phyloP scores from a whole-genome alignment of 768 basidiomycete genomes.

The Leccinum incarnatum region DNA sequence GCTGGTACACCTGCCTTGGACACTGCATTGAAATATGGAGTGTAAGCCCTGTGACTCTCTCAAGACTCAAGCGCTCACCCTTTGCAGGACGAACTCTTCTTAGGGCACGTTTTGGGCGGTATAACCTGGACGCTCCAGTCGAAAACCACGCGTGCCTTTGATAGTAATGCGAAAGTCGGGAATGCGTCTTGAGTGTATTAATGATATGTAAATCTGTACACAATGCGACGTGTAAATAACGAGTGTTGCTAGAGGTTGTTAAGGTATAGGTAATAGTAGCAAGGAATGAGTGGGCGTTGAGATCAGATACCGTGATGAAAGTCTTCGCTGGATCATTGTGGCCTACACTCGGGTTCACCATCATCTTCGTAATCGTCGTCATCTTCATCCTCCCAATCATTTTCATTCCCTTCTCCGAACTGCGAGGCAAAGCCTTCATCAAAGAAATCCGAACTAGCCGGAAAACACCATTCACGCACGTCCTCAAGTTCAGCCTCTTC shows the following conservation, averaged over 20 bases:
- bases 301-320: slow-evolving; percentile 9
- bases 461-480: slow-evolving; percentile 79
- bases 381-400: slow-evolving; percentile 70
- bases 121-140: slow-evolving; percentile 71
- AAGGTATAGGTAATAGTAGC: slow-evolving; percentile 16
- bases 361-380: slow-evolving; percentile 52
- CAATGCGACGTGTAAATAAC: slow-evolving; percentile 30
- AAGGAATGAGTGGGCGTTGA: slow-evolving; percentile 11
- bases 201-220: slow-evolving; percentile 24
- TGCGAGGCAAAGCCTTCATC: slow-evolving; percentile 65
- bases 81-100: slow-evolving; percentile 60
- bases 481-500: slow-evolving; percentile 79
- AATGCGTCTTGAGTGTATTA: slow-evolving; percentile 32
- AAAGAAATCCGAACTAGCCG: slow-evolving; percentile 74
- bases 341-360: slow-evolving; percentile 58
- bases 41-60: slow-evolving; percentile 35
- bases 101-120: slow-evolving; percentile 72
- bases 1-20: slow-evolving; percentile 82
- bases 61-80: neutral
- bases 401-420: slow-evolving; percentile 72
- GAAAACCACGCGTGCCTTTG: slow-evolving; percentile 68
- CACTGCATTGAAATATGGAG: slow-evolving; percentile 79
- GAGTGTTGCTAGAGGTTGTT: slow-evolving; percentile 10
- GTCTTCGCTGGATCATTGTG: slow-evolving; percentile 42
- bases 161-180: slow-evolving; percentile 60